Conservation (phyloP, 192 early-diverging fungal genomes). For the Gamsiella multidivaricata region DNA sequence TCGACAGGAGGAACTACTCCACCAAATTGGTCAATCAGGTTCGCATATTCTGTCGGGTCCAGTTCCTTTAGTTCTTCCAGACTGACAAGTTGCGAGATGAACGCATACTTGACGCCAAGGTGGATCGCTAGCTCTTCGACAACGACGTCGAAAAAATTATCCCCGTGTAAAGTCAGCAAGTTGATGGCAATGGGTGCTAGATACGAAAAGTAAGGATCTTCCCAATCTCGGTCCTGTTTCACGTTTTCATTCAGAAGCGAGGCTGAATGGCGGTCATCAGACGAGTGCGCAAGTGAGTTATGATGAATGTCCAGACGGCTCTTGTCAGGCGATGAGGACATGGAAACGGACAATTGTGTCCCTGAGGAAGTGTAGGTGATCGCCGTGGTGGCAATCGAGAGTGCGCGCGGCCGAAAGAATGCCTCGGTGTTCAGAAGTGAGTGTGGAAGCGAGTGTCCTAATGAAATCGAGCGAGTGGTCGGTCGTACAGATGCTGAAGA, state of each 20-base stretch:
- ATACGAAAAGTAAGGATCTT: conserved; percentile 32
- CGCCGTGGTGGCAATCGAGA: conserved; percentile 29
- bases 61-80: conserved; percentile 51
- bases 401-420: conserved; percentile 12
- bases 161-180: conserved; percentile 42
- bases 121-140: conserved; percentile 31
- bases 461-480: conserved; percentile 27
- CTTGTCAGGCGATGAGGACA: conserved; percentile 33
- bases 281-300: conserved; percentile 16
- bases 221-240: conserved; percentile 31
- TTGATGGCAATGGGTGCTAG: conserved; percentile 43
- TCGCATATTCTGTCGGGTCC: conserved; percentile 48
- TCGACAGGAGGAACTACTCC: conserved; percentile 41
- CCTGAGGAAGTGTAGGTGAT: conserved; percentile 37
- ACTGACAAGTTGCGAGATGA: conserved; percentile 47
- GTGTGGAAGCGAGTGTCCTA: conserved; percentile 21
- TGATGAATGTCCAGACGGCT: conserved; percentile 40
- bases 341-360: conserved; percentile 38
- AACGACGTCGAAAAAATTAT: conserved; percentile 41
- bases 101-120: conserved; percentile 48
- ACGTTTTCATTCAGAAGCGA: conserved; percentile 7
- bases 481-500: background rate
- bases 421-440: background rate
- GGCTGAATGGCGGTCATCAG: background rate
- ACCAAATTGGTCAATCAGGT: conserved; percentile 44